These are phyloP conservation scores for Apiospora malaysiana DNA, from an alignment of 2,329 filamentous ascomycete species.

Conservation along the genomic window DNA sequence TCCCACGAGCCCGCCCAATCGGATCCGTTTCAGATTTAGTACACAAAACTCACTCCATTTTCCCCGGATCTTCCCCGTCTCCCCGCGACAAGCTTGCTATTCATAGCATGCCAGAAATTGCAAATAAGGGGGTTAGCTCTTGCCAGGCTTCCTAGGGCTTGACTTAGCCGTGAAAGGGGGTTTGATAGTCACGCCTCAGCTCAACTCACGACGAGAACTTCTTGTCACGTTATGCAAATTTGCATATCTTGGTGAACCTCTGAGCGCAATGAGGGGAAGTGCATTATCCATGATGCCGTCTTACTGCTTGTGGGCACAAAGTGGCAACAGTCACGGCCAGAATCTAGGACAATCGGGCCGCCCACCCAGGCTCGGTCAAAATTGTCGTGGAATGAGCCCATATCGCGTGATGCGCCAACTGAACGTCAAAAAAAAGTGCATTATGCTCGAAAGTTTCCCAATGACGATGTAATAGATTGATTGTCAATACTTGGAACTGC, in stretches of 20 bases:
- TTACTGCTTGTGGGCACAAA: slow-evolving; percentile 11
- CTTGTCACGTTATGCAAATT: neutral
- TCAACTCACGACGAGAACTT: neutral
- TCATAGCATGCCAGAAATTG: neutral
- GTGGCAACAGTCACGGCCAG: slow-evolving; percentile 2
- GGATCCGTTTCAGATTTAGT: slow-evolving; percentile 17
- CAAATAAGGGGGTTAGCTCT: neutral
- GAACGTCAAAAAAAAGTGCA: neutral
- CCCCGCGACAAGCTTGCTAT: neutral
- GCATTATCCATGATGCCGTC: slow-evolving; percentile 1
- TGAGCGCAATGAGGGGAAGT: neutral
- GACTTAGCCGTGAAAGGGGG: neutral
- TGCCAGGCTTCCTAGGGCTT: neutral
- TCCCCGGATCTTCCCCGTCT: slow-evolving; percentile 10
- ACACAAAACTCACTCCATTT: slow-evolving; percentile 5
- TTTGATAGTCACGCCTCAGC: neutral
- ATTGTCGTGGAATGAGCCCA: slow-evolving; percentile 2
- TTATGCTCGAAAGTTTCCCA: neutral
- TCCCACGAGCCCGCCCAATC: slow-evolving; percentile 1
- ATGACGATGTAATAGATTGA: neutral
- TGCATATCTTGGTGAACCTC: neutral
- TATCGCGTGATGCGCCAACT: slow-evolving; percentile 8
- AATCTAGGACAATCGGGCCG: slow-evolving; percentile 14
- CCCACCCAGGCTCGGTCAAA: slow-evolving; percentile 3
- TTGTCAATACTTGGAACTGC: neutral